Evolutionary conservation across 305 asterid genomes (phyloP).

Genomic region (Solanum hybrid): DNA sequence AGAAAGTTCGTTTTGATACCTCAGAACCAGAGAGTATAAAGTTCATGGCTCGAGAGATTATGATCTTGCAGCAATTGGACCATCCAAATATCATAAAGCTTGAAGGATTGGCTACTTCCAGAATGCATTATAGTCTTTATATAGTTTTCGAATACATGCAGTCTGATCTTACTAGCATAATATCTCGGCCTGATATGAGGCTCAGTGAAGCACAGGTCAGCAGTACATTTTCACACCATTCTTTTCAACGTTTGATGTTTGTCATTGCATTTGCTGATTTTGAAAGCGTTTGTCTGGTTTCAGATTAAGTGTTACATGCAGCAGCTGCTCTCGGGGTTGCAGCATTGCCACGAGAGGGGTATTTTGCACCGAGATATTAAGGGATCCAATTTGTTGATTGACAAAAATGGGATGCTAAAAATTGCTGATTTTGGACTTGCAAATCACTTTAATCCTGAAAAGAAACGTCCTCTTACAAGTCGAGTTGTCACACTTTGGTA

Average conservation of each 20-base stretch:
- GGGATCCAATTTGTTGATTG: constrained; percentile 54
- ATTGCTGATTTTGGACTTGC: constrained; percentile 50
- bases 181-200: constrained; percentile 33
- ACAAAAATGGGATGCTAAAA: constrained; percentile 44
- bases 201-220: constrained; percentile 55
- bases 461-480: too few species aligned
- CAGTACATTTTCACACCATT: background rate
- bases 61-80: constrained; percentile 36
- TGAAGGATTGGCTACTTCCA: constrained; percentile 51
- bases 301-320: constrained; percentile 55
- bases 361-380: constrained; percentile 54
- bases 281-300: background rate
- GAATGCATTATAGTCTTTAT: constrained; percentile 58
- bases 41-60: constrained; percentile 63
- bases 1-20: constrained; percentile 54
- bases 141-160: constrained; percentile 46
- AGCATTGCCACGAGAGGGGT: constrained; percentile 55
- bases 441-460: background rate
- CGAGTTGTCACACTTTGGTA: too few species aligned
- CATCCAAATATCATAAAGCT: constrained; percentile 62
- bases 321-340: constrained; percentile 41
- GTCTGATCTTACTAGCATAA: constrained; percentile 39
- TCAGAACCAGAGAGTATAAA: constrained; percentile 56
- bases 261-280: background rate
- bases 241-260: background rate